A percentile compares a stretch with the other conserved stretches of the same genome.
These are phyloP conservation scores for Stramenopiles sp. DNA, from an alignment of 352 stramenopile species.

Conservation along the genomic window DNA sequence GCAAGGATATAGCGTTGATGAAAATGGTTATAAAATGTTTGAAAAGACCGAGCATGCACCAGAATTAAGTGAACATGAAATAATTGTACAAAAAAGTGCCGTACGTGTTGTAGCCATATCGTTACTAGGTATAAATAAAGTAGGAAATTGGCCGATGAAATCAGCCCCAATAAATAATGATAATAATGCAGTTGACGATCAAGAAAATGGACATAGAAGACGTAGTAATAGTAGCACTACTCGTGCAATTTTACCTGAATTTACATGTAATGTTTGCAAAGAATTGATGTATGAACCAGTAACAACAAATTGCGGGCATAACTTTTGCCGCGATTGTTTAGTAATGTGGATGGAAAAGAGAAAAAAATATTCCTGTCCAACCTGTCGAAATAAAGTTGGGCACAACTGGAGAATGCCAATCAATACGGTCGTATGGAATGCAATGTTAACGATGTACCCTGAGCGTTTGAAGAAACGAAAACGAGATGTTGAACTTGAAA, in stretches of 20 bases:
- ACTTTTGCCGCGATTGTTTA: background rate
- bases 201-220: background rate
- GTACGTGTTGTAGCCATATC: background rate
- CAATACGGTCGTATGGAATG: background rate
- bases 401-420: background rate
- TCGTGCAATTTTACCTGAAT: background rate
- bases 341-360: background rate
- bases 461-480: background rate
- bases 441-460: background rate
- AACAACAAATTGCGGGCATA: background rate
- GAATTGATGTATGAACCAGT: background rate
- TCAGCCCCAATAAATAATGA: background rate
- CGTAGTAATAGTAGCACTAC: background rate
- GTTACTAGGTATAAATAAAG: background rate
- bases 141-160: background rate
- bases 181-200: background rate
- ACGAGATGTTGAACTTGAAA: background rate
- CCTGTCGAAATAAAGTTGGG: background rate
- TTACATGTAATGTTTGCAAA: background rate
- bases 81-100: background rate
- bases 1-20: background rate
- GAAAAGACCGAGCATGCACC: background rate
- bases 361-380: background rate
- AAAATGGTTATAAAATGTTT: background rate
- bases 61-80: background rate